phyloP scores from a whole-genome alignment of 2,329 filamentous ascomycete species.

The Aspergillus pseudonomiae region DNA sequence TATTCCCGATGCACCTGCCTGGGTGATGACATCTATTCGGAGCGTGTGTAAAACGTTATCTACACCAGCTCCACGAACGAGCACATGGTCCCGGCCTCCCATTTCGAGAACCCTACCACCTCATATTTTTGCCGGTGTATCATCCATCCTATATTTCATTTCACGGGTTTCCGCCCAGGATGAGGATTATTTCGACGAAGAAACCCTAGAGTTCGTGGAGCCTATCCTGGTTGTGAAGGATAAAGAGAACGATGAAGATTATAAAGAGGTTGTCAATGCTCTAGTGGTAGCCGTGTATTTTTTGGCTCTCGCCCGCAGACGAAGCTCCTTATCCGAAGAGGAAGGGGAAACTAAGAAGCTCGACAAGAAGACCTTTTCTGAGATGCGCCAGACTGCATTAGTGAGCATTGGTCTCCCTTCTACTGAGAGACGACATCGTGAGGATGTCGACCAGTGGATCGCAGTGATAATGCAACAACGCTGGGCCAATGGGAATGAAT shows the following conservation, averaged over 20 bases:
- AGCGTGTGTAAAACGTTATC: slow-evolving; percentile 65
- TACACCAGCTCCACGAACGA: slow-evolving; percentile 50
- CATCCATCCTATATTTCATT: slow-evolving; percentile 55
- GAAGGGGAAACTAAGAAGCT: slow-evolving; percentile 33
- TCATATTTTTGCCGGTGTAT: slow-evolving; percentile 74
- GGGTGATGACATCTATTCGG: slow-evolving; percentile 71
- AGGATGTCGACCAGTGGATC: slow-evolving; percentile 66
- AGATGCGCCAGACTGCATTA: slow-evolving; percentile 44
- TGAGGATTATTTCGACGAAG: slow-evolving; percentile 50
- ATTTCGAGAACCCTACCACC: slow-evolving; percentile 60
- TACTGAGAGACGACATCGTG: slow-evolving; percentile 44
- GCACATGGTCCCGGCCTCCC: slow-evolving; percentile 39
- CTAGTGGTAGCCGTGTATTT: slow-evolving; percentile 49
- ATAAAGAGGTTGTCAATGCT: slow-evolving; percentile 41
- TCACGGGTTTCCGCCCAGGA: slow-evolving; percentile 48
- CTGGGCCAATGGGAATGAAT: slow-evolving; percentile 63
- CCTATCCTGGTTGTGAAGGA: slow-evolving; percentile 47
- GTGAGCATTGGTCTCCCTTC: slow-evolving; percentile 42
- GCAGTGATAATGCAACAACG: slow-evolving; percentile 54
- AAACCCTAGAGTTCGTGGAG: slow-evolving; percentile 38
- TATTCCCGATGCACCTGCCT: slow-evolving; percentile 56
- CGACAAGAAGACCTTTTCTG: slow-evolving; percentile 45
- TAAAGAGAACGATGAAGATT: slow-evolving; percentile 51
- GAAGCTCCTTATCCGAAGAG: slow-evolving; percentile 25
- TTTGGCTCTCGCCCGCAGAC: slow-evolving; percentile 55